Base-by-base conservation (phyloP, 1,284 basidiomycete genomes). In the Ustilago xerochloae region DNA sequence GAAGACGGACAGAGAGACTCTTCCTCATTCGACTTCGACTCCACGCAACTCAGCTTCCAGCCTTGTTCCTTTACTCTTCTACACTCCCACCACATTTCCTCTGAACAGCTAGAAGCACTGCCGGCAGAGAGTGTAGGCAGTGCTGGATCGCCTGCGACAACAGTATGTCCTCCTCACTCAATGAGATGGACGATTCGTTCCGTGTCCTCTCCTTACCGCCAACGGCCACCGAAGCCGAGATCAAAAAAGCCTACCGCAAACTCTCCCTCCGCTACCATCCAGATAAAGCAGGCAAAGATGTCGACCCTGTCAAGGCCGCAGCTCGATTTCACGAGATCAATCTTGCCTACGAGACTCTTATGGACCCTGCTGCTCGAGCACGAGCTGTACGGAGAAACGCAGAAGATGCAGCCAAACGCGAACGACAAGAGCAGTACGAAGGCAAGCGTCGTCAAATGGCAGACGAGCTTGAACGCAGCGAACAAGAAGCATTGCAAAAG, bases 301-400 rank as follows among this genome's bases (percentile, higher is more conserved):
- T 81, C 13, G 69, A 75, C 22, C 75, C 81, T 5, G 69, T 66
- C 9, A 48, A 77, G 45, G 79, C 85, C 88, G 92, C 92, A 3
- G 88, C 89, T 57, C 92, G 92, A 82, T 97, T 97, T 83, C 92
- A 95, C 83, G 90, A 91, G 67, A 89, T 97, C 57, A 93, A 91
- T 53, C 88, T 92, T 60, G 91, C 94, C 0, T 92, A 93, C 72
- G 92, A 93, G 75, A 88, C 94, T 18, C 87, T 97, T 3, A 89
- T 92, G 62, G 92, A 96, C 78, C 92, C 92, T 0, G 86, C 91
- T 7, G 90, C 92, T 52, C 90, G 93, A 22, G 88, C 92, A n/a
- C 92, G 90, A 4, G 86, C 95, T 38, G 92, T 94, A 80, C 91
- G 91, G 1, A 91, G 91, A 80, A 86, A 92, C 9, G 90, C 92